Base-by-base conservation (phyloP, 202 grass and related monocot species). In the Zoysia matrella region DNA sequence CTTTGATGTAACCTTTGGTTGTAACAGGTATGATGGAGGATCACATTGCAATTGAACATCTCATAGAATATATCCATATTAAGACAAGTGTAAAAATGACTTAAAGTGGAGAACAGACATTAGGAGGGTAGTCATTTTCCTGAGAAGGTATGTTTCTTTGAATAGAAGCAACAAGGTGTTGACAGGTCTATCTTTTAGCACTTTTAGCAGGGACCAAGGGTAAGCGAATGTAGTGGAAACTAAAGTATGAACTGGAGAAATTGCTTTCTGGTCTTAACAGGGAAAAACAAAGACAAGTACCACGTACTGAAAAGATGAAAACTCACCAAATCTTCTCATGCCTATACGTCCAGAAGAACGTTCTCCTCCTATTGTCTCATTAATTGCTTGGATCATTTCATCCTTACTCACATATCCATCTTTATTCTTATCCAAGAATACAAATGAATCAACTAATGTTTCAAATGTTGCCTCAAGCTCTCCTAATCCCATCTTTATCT, bases 311-410 rank as follows among this genome's bases (percentile, higher is more conserved):
- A 67, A 80, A 76, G 52, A 11, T 2, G 72, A 55, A 11, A 73
- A 91, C 92, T 88, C 42, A 98, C 96, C 96, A 84, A 98, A 98
- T 93, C 95, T 94, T 85, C 68, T 93, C 95, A 98, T 87, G 77
- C 89, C 95, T 58, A 98, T 98, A 80, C 87, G 89, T 13, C 92
- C 96, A 52, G 96, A 93, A 43, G 96, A 98, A 74, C 96, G 96
- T 75, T 95, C 96, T 12, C 95, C 95, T 51, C 89, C 73, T 22
- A 84, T 88, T 7, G 92, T 98, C 85, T 98, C 96, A 56, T 95
- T 98, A 83, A 98, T 90, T 72, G 95, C 90, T 80, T 95, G 85
- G 4, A 95, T 78, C 95, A 98, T 93, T 86, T 98, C 95, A 47
- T 91, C 91, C 89, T 84, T 98, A 53, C 95, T 95, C 49, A 98